Percentiles rank a stretch among this genome's conserved stretches.
These are phyloP conservation scores for Entomortierella beljakovae DNA, from an alignment of 192 early-diverging fungal genomes.

Conservation along the genomic window DNA sequence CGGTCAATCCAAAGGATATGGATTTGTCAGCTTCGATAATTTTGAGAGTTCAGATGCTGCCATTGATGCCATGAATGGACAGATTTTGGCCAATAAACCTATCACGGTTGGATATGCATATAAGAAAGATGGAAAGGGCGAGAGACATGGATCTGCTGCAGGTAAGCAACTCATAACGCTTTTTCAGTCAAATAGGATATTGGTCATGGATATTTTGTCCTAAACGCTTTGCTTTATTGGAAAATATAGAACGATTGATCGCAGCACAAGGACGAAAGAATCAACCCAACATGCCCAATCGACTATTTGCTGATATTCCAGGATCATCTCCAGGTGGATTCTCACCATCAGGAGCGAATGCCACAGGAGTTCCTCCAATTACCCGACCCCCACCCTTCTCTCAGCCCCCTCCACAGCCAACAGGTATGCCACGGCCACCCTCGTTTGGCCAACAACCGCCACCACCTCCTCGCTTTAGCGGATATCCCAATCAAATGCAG, in stretches of 20 bases:
- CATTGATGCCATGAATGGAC: slow-evolving; percentile 97
- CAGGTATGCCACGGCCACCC: slow-evolving; percentile 46
- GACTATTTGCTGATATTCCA: slow-evolving; percentile 74
- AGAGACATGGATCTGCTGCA: slow-evolving; percentile 94
- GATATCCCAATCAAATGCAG: slow-evolving; percentile 38
- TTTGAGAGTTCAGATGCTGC: slow-evolving; percentile 98
- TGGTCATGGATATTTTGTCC: too few relatives aligned
- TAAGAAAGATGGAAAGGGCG: slow-evolving; percentile 99
- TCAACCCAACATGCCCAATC: slow-evolving; percentile 71
- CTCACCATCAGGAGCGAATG: slow-evolving; percentile 48
- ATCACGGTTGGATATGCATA: slow-evolving; percentile 93
- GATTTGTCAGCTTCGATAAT: slow-evolving; percentile 91
- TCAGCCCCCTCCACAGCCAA: slow-evolving; percentile 29
- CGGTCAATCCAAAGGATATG: slow-evolving; percentile 92
- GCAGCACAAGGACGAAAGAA: slow-evolving; percentile 91
- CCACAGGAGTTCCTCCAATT: slow-evolving; percentile 15
- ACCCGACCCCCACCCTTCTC: slow-evolving; percentile 39
- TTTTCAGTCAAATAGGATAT: not conserved
- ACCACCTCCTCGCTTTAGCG: slow-evolving; percentile 30
- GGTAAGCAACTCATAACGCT: slow-evolving; percentile 55
- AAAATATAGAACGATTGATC: slow-evolving; percentile 82
- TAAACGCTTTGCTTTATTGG: not conserved
- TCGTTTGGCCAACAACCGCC: slow-evolving; percentile 27
- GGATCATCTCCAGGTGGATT: slow-evolving; percentile 41
- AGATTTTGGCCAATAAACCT: slow-evolving; percentile 94